Evolutionary conservation across 1,139 yeast species (phyloP), one percentile per base, ranked within the genome.

Genomic region (Blastobotrys elegans): DNA sequence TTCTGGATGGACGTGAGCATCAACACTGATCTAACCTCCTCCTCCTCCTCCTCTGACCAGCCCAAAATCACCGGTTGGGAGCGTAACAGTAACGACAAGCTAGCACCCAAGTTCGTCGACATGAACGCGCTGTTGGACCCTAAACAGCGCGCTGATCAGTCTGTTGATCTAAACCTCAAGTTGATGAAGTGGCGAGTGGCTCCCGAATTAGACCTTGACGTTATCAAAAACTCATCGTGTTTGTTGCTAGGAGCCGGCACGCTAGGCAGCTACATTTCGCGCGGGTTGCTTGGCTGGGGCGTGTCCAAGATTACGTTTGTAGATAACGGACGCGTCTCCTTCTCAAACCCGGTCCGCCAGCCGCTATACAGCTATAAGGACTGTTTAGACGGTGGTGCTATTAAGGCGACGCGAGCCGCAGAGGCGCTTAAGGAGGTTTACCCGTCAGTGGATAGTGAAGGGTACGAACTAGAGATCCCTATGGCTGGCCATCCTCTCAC

Each of bases 111-210:
- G 59, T 55, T 84, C 29, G 88, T 95, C 0, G 94, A 92, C 61
- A 67, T 92, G 47, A 89, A 95, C 1, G 70, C 87, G 1, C 70
- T 92, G 42, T 79, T 92, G 41, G 81, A 90, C 61, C 98, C 98
- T 0, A 56, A 72, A 4, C 82, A 84, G 54, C 70, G 92, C 18
- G 95, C 97, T 0, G 85, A 83, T 52, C 97, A 92, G 63, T 94
- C 97, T 0, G 92, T 89, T 3, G 96, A 90, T 63, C 72, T 92
- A 50, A 92, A 92, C 60, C 70, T 94, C 53, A 86, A 86, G 66
- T 71, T 92, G 40, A 94, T 92, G 98, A 89, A 89, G 64, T 92
- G 99, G 99, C 75, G 98, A 56, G 77, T 92, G 26, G 90, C 89
- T 0, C 97, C 98, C 0, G 76, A 79, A 8, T 63, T 92, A 6